Conservation (phyloP, 352 stramenopile genomes). For the Globisporangium abappressorium region DNA sequence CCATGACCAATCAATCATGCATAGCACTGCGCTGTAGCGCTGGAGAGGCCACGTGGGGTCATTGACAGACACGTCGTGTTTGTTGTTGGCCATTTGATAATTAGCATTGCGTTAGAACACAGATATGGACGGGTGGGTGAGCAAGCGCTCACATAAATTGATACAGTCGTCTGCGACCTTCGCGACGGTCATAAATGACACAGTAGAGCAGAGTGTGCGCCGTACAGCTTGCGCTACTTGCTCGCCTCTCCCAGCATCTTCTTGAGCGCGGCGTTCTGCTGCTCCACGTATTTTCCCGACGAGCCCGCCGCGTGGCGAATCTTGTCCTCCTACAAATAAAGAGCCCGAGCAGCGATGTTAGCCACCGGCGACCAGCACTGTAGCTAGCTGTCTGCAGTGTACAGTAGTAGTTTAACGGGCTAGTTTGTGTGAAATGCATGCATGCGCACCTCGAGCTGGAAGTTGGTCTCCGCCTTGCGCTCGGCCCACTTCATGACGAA, state of each 20-base stretch:
- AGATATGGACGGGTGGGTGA: not conserved
- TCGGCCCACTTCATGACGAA: slow-evolving; percentile 92
- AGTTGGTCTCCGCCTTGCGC: slow-evolving; percentile 66
- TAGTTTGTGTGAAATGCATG: not conserved
- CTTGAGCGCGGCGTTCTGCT: slow-evolving; percentile 72
- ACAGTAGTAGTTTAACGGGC: too few relatives aligned
- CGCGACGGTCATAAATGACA: not conserved
- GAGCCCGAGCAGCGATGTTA: too few relatives aligned
- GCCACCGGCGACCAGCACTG: too few relatives aligned
- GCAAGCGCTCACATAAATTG: not conserved
- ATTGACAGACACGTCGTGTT: not conserved
- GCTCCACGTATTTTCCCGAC: slow-evolving; percentile 45
- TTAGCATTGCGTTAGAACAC: not conserved
- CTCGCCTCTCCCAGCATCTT: slow-evolving; percentile 40
- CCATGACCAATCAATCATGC: not conserved
- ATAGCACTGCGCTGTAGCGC: not conserved
- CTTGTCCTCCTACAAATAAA: slow-evolving; percentile 42
- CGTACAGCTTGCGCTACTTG: slow-evolving; percentile 7
- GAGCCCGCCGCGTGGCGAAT: slow-evolving; percentile 54
- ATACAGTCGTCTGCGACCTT: not conserved
- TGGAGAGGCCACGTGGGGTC: not conserved
- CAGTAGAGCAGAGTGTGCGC: not conserved
- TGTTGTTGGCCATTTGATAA: not conserved
- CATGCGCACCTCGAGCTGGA: slow-evolving; percentile 53
- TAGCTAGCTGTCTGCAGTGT: too few relatives aligned